Evolutionary conservation across 179 eudicot species (phyloP), one percentile per base, ranked within the genome.

Genomic region (Heliamphora pulchella): DNA sequence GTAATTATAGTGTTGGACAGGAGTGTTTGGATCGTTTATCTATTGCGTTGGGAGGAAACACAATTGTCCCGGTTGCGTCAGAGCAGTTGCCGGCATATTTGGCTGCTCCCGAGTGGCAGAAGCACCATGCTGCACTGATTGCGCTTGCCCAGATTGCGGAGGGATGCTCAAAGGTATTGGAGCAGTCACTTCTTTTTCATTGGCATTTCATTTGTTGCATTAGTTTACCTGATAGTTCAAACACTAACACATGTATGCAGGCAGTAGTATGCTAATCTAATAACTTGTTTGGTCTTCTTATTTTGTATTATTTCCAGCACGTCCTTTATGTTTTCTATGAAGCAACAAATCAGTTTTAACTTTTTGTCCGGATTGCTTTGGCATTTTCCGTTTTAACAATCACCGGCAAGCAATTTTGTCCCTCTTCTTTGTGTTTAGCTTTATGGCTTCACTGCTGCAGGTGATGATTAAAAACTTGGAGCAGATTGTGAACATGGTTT

Each of bases 41-140:
- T 3, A 95, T 93, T 78, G 88, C 98, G 8, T 87, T 93, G 47
- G 98, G 97, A 2, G 98, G 98, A 10, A 95, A 93, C 64, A 91
- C 97, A 3, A 90, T 95, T 80, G 97, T 95, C 17, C 97, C 98
- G 0, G 98, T 95, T 2, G 98, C 98, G 0, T 95, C 97, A 0
- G 96, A 93, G 83, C 89, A 86, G 78, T 81, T 93, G 82, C 93
- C 97, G 0, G 92, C 85, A 15, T 95, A 87, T 71, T 80, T 95
- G 87, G 91, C 97, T 77, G 97, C 97, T 66, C 97, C 97, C 0
- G 94, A 93, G 84, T 95, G 98, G 98, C 97, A 92, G 85, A 95
- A 90, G 79, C 98, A 87, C 80, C 97, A 93, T 80, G 98, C 98
- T 44, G 97, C 97, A 0, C 89, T 95, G 22, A 95, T 95, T 77